Evolutionary conservation across 352 stramenopile species (phyloP).

Genomic region (Pythium periplocum): DNA sequence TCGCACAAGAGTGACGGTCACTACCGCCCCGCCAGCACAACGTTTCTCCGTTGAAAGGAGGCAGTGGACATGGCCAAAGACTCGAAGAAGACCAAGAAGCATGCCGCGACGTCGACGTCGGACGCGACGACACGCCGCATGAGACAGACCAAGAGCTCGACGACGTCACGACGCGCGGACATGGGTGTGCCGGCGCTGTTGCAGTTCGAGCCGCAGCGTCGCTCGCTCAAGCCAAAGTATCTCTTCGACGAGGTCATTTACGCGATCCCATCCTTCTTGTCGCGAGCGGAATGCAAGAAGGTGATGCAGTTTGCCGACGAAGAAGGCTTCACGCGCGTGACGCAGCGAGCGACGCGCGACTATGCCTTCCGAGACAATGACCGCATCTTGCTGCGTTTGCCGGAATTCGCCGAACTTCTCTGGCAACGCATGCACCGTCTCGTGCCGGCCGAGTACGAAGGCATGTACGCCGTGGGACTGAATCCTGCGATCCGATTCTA

Average conservation of each 20-base stretch:
- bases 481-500: constrained; percentile 80
- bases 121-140: constrained; percentile 1
- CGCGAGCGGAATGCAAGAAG: constrained; percentile 47
- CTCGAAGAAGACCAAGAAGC: constrained; percentile 8
- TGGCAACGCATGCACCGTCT: constrained; percentile 58
- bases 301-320: constrained; percentile 52
- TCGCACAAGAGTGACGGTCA: background rate
- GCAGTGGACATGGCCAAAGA: constrained; percentile 1
- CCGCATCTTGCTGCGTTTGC: constrained; percentile 53
- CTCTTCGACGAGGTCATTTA: constrained; percentile 69
- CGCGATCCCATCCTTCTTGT: constrained; percentile 56
- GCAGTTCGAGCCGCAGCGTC: constrained; percentile 36
- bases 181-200: constrained; percentile 26
- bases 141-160: background rate
- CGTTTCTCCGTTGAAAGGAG: background rate
- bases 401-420: constrained; percentile 57
- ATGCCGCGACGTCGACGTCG: background rate
- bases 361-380: constrained; percentile 79
- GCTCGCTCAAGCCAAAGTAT: constrained; percentile 23
- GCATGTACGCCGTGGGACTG: constrained; percentile 55
- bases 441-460: constrained; percentile 50
- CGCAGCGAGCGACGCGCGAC: constrained; percentile 54
- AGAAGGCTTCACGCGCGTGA: constrained; percentile 62
- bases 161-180: background rate
- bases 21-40: background rate